phyloP scores from a whole-genome alignment of 2,329 filamentous ascomycete species.

The Rutstroemia sp. region DNA sequence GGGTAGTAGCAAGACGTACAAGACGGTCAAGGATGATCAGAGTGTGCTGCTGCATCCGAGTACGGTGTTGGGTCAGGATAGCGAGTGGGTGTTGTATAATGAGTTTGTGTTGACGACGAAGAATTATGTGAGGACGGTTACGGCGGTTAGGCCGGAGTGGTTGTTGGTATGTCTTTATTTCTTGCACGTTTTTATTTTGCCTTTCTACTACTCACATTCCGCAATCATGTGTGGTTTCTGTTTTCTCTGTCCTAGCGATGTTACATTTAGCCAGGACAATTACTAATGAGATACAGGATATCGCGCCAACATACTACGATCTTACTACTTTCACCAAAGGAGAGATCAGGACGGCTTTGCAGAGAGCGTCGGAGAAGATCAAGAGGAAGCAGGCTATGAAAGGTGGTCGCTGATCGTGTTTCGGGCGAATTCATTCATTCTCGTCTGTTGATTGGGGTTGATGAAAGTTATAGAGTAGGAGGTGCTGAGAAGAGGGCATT shows the following conservation, averaged over 20 bases:
- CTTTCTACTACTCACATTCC: background rate
- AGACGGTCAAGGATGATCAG: slow-evolving; percentile 95
- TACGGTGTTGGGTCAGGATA: slow-evolving; percentile 79
- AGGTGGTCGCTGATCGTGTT: slow-evolving; percentile 12
- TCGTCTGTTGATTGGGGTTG: background rate
- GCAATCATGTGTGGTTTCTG: background rate
- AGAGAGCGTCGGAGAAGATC: slow-evolving; percentile 51
- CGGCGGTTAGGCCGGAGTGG: slow-evolving; percentile 89
- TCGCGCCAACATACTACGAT: slow-evolving; percentile 90
- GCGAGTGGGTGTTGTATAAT: slow-evolving; percentile 96
- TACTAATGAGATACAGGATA: slow-evolving; percentile 58
- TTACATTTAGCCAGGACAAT: no score
- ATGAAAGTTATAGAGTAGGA: background rate
- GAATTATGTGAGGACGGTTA: slow-evolving; percentile 95
- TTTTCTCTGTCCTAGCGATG: no score
- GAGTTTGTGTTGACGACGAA: slow-evolving; percentile 97
- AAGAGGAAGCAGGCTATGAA: slow-evolving; percentile 40
- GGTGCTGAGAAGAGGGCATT: no score
- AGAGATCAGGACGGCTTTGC: slow-evolving; percentile 67
- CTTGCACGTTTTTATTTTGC: slow-evolving; percentile 9
- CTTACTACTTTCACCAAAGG: slow-evolving; percentile 75
- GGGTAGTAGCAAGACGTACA: slow-evolving; percentile 79
- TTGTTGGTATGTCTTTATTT: slow-evolving; percentile 58
- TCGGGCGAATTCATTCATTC: background rate
- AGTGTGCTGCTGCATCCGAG: slow-evolving; percentile 88